Evolutionary conservation across 75 land plant species (phyloP).

Genomic region (Sequoiadendron giganteum): DNA sequence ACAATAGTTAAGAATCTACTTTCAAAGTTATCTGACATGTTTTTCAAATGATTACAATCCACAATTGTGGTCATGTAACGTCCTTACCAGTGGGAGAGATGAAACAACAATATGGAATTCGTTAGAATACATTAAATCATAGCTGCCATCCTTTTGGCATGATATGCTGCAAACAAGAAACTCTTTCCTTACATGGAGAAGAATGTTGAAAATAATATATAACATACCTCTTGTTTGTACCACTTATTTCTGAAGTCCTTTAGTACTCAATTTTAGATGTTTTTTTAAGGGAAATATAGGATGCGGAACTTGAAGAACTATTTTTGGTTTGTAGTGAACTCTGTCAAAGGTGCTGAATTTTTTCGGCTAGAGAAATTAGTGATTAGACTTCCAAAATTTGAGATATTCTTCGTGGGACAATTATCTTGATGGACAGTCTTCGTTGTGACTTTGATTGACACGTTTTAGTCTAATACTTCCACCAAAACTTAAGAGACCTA

Average conservation of each 20-base stretch:
- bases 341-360: neutral
- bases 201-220: constrained; percentile 15
- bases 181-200: constrained; percentile 9
- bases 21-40: no score
- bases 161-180: constrained; percentile 7
- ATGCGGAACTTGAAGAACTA: neutral
- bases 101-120: neutral
- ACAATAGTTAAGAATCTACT: no score
- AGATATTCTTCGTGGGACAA: neutral
- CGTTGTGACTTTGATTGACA: no score
- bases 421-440: no score
- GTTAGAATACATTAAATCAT: neutral
- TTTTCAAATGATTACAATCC: no score
- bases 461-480: no score
- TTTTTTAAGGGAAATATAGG: neutral
- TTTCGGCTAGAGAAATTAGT: neutral
- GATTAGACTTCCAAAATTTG: neutral
- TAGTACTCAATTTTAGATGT: neutral
- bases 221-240: neutral
- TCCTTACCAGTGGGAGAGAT: constrained; percentile 8
- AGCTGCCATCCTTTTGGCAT: constrained; percentile 7
- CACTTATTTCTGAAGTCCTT: constrained; percentile 3
- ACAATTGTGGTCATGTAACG: no score
- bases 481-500: no score
- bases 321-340: constrained; percentile 4